These are phyloP conservation scores for Cladosporium austrohemisphaericum DNA, from an alignment of 2,329 filamentous ascomycete genomes.

Conservation along the genomic window DNA sequence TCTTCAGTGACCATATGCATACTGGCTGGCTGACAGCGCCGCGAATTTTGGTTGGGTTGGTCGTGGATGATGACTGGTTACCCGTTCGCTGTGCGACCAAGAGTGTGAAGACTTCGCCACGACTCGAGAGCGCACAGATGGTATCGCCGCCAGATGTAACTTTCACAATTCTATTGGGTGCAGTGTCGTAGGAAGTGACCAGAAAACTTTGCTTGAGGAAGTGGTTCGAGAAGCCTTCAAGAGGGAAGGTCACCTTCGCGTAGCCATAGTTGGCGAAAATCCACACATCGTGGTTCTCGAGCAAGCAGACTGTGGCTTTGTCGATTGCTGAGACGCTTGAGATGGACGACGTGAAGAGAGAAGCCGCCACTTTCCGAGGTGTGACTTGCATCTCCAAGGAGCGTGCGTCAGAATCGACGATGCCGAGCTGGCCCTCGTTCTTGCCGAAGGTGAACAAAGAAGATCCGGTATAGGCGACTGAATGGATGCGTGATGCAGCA, in stretches of 20 bases:
- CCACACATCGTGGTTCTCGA: slow-evolving; percentile 85
- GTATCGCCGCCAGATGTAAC: slow-evolving; percentile 85
- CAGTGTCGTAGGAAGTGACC: slow-evolving; percentile 61
- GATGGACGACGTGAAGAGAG: slow-evolving; percentile 70
- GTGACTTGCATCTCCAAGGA: slow-evolving; percentile 79
- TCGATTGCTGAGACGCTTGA: slow-evolving; percentile 83
- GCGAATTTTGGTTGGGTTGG: slow-evolving; percentile 86
- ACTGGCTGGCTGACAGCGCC: slow-evolving; percentile 74
- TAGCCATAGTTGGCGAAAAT: slow-evolving; percentile 96
- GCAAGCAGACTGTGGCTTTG: slow-evolving; percentile 76
- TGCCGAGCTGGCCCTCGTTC: slow-evolving; percentile 86
- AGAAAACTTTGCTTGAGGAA: slow-evolving; percentile 64
- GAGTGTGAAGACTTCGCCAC: slow-evolving; percentile 85
- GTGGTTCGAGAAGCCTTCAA: slow-evolving; percentile 68
- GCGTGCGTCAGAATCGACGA: slow-evolving; percentile 91
- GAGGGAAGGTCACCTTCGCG: slow-evolving; percentile 79
- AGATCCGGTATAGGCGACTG: slow-evolving; percentile 76
- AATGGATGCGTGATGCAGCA: slow-evolving; percentile 87
- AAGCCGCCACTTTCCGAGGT: slow-evolving; percentile 84
- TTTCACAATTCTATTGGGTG: slow-evolving; percentile 66
- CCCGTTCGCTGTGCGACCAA: slow-evolving; percentile 68
- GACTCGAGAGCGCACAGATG: slow-evolving; percentile 79
- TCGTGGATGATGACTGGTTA: slow-evolving; percentile 67
- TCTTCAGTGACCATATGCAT: slow-evolving; percentile 84
- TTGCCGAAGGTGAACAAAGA: slow-evolving; percentile 92